phyloP scores from a whole-genome alignment of 441 rosid species.

The Dalechampia spathulata region DNA sequence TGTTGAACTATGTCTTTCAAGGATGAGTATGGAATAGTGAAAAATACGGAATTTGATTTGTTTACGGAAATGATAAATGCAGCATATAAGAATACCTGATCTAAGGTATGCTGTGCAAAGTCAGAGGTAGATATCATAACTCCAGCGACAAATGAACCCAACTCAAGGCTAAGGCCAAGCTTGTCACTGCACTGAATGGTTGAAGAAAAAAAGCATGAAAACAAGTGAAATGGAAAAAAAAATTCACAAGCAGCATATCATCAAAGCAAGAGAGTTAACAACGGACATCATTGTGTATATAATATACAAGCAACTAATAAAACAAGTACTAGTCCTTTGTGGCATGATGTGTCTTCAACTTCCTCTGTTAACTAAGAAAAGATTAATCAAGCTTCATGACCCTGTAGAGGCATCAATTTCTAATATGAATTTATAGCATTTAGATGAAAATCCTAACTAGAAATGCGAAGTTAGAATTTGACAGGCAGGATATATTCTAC shows the following conservation, averaged over 20 bases:
- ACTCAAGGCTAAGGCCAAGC: slow-evolving; percentile 96
- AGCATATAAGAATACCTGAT: slow-evolving; percentile 55
- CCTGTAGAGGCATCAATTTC: neutral
- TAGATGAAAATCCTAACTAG: no score
- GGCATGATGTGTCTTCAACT: no score
- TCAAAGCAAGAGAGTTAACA: neutral
- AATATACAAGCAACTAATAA: no score
- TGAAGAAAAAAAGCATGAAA: slow-evolving; percentile 18
- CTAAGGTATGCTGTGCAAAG: slow-evolving; percentile 89
- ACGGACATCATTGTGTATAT: no score
- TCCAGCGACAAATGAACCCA: slow-evolving; percentile 97
- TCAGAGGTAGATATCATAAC: slow-evolving; percentile 98
- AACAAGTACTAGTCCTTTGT: no score
- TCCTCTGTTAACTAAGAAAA: neutral
- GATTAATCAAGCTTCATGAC: neutral
- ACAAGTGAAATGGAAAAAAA: neutral
- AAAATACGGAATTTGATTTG: no score
- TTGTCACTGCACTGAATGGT: slow-evolving; percentile 96
- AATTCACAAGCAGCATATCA: slow-evolving; percentile 1
- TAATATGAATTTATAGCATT: neutral
- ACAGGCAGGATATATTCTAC: slow-evolving; percentile 6
- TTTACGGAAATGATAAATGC: neutral
- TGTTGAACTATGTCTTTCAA: neutral
- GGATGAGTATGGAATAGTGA: no score
- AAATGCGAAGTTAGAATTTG: neutral